Evolutionary conservation across 108 stramenopile species (phyloP).

Genomic region (Nitzschia sp.): DNA sequence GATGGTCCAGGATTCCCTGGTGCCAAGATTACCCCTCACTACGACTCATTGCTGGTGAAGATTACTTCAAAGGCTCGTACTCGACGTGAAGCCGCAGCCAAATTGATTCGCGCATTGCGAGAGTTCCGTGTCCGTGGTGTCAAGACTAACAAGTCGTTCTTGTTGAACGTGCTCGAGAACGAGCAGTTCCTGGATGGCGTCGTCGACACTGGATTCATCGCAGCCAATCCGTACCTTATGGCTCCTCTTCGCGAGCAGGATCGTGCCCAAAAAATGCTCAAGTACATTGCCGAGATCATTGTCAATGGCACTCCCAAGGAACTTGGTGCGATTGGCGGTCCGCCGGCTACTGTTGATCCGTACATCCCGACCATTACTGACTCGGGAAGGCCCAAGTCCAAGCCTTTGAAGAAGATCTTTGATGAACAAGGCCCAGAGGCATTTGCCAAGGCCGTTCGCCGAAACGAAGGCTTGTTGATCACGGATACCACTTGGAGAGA

Average conservation of each 20-base stretch:
- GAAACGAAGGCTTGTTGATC: conserved; percentile 83
- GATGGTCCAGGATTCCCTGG: conserved; percentile 80
- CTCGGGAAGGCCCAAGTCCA: conserved; percentile 27
- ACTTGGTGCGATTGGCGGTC: conserved; percentile 87
- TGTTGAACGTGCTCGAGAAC: conserved; percentile 89
- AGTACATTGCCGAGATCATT: conserved; percentile 84
- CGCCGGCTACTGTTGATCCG: conserved; percentile 78
- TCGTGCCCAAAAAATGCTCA: conserved; percentile 79
- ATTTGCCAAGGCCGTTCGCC: conserved; percentile 92
- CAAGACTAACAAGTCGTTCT: conserved; percentile 80
- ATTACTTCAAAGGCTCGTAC: conserved; percentile 83
- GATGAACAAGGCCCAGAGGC: conserved; percentile 84
- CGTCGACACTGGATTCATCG: conserved; percentile 94
- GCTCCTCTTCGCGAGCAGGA: conserved; percentile 82
- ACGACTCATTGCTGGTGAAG: conserved; percentile 92
- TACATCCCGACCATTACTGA: conserved; percentile 59
- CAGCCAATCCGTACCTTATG: conserved; percentile 73
- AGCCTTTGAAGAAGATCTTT: conserved; percentile 55
- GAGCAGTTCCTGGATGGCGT: conserved; percentile 84
- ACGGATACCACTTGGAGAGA: conserved; percentile 99
- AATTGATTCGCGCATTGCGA: conserved; percentile 66
- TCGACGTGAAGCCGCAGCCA: conserved; percentile 81
- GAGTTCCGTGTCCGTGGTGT: conserved; percentile 95
- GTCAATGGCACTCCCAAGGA: conserved; percentile 92
- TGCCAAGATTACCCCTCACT: conserved; percentile 56